phyloP scores from a whole-genome alignment of 2,329 filamentous ascomycete species.

The Massarina eburnea region DNA sequence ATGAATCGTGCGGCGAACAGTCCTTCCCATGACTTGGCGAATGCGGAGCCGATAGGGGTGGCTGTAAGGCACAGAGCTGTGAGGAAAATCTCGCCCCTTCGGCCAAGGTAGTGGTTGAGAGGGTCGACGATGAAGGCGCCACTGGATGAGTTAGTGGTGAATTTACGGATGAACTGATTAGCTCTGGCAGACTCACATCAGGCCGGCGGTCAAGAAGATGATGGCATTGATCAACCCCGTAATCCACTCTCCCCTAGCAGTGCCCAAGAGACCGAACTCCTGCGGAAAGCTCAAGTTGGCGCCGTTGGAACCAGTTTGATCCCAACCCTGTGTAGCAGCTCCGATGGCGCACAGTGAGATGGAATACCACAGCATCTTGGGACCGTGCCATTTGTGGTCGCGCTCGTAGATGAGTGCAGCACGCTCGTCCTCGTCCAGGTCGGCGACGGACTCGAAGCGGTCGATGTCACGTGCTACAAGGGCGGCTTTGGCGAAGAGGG shows the following conservation, averaged over 20 bases:
- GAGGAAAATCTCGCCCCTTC: conserved; percentile 42
- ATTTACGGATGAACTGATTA: not conserved
- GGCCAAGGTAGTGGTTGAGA: conserved; percentile 41
- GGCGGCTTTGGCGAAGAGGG: conserved; percentile 67
- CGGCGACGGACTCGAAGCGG: conserved; percentile 63
- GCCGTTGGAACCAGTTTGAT: conserved; percentile 58
- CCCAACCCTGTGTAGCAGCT: conserved; percentile 69
- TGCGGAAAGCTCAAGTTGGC: conserved; percentile 64
- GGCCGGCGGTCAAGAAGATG: conserved; percentile 44
- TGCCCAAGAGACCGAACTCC: conserved; percentile 51
- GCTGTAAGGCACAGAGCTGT: conserved; percentile 39
- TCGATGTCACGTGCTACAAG: conserved; percentile 71
- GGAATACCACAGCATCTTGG: conserved; percentile 64
- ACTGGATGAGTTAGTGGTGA: conserved; percentile 10
- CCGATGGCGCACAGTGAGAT: conserved; percentile 69
- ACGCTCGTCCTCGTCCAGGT: conserved; percentile 63
- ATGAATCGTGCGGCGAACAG: conserved; percentile 39
- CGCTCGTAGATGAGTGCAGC: conserved; percentile 62
- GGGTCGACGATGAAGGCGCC: conserved; percentile 39
- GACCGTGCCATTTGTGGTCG: conserved; percentile 64
- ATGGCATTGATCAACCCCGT: conserved; percentile 39
- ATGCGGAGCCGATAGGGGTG: conserved; percentile 42
- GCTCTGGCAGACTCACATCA: conserved; percentile 32
- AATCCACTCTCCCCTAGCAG: conserved; percentile 32
- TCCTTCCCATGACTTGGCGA: conserved; percentile 40